Base-by-base conservation (phyloP, 805 yeast species). In the Scheffersomyces lignosus region DNA sequence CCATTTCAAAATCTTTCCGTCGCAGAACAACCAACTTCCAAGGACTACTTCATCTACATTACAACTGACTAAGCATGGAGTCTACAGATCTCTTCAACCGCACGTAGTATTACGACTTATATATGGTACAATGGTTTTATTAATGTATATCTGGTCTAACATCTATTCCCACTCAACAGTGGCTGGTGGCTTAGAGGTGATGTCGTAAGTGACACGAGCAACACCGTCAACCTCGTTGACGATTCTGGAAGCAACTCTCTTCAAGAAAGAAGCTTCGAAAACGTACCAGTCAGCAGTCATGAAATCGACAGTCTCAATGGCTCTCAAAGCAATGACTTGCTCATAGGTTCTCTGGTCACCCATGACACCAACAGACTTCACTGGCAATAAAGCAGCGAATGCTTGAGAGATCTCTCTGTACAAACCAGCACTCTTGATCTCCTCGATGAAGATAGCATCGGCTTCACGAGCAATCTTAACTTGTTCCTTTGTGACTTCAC, bases 231-330 rank as follows among this genome's bases (percentile, higher is more conserved):
- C 99, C 74, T 93, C 99, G 67, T 93, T 93, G 54, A 93, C 98
- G 45, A 93, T 93, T 77, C 99, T 83, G 29, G 96, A 80, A 40
- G 96, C 88, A 43, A 90, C 97, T 47, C 73, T 81, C 78, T 91
- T 93, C 67, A 93, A 78, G 82, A 93, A 93, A 35, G 78, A 63
- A 48, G 91, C 91, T 54, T 90, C 97, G 60, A 93, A 93, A 48
- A 84, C 86, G 65, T 70, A 93, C 99, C 99, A 93, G 70, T 93
- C 99, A 45, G 99, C 99, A 56, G 99, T 93, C 99, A 93, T 93
- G 78, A 93, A 93, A 72, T 93, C 99, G 44, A 81, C 78, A 37
- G 99, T 93, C 73, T 90, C 97, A 55, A 93, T 88, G 51, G 99
- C 99, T 71, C 99, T 85, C 62, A 93, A 79, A 33, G 99, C 99